Conservation (phyloP, 371 early-diverging fungal genomes). For the Rhizomucor pusillus region DNA sequence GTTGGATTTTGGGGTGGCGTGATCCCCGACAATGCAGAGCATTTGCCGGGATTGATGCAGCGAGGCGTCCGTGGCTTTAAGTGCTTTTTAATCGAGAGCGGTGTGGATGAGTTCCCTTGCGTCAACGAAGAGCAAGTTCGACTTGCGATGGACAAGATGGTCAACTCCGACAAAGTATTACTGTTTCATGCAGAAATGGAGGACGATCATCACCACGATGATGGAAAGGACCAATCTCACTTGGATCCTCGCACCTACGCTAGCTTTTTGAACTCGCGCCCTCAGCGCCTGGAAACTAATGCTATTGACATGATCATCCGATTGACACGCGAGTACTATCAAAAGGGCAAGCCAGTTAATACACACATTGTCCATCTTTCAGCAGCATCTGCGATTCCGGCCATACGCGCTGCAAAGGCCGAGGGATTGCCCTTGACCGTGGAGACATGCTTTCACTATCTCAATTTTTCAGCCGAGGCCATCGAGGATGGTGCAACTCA, state of each 20-base stretch:
- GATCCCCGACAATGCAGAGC: constrained; percentile 68
- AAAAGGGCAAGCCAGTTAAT: constrained; percentile 55
- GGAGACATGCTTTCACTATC: constrained; percentile 83
- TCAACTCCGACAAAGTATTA: constrained; percentile 48
- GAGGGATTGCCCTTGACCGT: constrained; percentile 73
- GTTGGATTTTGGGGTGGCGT: constrained; percentile 84
- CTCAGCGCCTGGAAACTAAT: constrained; percentile 64
- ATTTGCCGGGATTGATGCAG: constrained; percentile 61
- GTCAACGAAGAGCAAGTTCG: constrained; percentile 71
- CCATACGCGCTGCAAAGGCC: constrained; percentile 70
- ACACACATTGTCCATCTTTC: constrained; percentile 84
- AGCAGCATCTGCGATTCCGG: constrained; percentile 71
- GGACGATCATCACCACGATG: constrained; percentile 2
- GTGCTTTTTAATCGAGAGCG: constrained; percentile 82
- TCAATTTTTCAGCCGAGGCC: constrained; percentile 67
- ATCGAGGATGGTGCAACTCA: constrained; percentile 75
- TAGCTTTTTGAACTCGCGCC: constrained; percentile 72
- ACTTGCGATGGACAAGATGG: constrained; percentile 62
- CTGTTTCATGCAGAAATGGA: constrained; percentile 86
- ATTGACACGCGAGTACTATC: constrained; percentile 61
- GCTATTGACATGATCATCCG: constrained; percentile 76
- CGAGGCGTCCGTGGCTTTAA: constrained; percentile 81
- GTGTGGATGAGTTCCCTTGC: constrained; percentile 83
- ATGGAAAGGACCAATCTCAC: constrained; percentile 25
- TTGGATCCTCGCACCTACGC: constrained; percentile 53